Evolutionary conservation across 2,329 filamentous ascomycete genomes (phyloP).

Genomic region (Thielaviopsis ethacetica): DNA sequence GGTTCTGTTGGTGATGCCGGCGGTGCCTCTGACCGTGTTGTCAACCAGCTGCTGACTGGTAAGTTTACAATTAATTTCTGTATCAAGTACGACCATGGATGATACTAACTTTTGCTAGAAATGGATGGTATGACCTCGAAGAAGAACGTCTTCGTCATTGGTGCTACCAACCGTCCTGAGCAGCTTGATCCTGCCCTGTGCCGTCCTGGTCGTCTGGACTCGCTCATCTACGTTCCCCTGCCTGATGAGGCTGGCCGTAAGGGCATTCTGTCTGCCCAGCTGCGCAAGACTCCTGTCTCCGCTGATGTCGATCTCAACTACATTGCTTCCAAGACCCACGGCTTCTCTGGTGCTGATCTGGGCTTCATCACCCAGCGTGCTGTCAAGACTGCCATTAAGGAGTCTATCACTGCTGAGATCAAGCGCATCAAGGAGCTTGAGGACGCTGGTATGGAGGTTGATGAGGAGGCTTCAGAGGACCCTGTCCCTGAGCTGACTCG

Average conservation of each 20-base stretch:
- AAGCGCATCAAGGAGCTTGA: conserved; percentile 81
- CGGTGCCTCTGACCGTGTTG: conserved; percentile 96
- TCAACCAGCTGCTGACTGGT: conserved; percentile 97
- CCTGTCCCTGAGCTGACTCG: conserved; percentile 91
- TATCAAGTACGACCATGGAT: conserved; percentile 3
- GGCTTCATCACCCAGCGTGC: conserved; percentile 98
- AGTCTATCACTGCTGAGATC: conserved; percentile 79
- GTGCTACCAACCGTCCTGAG: conserved; percentile 95
- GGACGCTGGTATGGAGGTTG: conserved; percentile 55
- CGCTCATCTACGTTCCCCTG: conserved; percentile 92
- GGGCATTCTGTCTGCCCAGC: conserved; percentile 83
- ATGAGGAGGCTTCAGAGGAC: conserved; percentile 70
- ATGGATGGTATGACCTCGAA: conserved; percentile 99
- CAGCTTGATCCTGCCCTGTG: conserved; percentile 96
- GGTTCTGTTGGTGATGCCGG: conserved; percentile 91
- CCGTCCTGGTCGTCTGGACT: conserved; percentile 96
- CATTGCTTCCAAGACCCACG: conserved; percentile 94
- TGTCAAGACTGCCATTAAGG: conserved; percentile 98
- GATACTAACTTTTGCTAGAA: conserved; percentile 42
- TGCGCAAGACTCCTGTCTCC: conserved; percentile 92
- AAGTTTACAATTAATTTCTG: conserved; percentile 24
- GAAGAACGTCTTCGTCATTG: conserved; percentile 99
- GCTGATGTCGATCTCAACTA: conserved; percentile 73
- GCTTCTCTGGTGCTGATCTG: conserved; percentile 98
- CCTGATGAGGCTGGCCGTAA: conserved; percentile 82